A percentile compares a stretch with the other conserved stretches of the same genome.
Evolutionary conservation across 129 eudicot species (phyloP).

Genomic region (Saussurea involucrata): DNA sequence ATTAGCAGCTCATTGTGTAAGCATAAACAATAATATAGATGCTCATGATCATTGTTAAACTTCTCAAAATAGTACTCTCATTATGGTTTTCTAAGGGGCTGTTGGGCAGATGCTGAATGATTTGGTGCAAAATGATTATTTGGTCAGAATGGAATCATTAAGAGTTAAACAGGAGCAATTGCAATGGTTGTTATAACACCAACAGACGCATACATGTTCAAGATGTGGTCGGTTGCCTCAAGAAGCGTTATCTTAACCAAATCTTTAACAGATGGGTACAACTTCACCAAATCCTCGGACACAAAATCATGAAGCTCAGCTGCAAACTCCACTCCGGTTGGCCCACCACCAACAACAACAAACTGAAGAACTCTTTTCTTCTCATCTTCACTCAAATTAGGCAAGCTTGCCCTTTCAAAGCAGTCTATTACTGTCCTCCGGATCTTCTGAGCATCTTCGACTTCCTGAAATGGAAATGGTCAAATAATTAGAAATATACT

Average conservation of each 20-base stretch:
- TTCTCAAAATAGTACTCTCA: neutral
- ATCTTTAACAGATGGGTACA: conserved; percentile 72
- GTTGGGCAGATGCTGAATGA: neutral
- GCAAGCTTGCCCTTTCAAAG: conserved; percentile 79
- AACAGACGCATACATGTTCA: conserved; percentile 59
- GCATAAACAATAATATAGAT: neutral
- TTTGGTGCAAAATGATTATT: neutral
- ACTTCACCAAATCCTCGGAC: conserved; percentile 68
- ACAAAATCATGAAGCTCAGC: conserved; percentile 91
- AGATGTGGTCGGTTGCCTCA: conserved; percentile 82
- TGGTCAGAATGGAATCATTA: neutral
- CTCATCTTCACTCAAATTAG: conserved; percentile 75
- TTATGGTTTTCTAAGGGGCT: neutral
- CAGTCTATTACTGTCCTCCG: conserved; percentile 74
- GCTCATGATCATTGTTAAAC: neutral
- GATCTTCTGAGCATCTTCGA: conserved; percentile 90
- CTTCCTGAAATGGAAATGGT: conserved; percentile 53
- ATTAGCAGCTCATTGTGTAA: conserved; percentile 4
- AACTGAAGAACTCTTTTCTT: conserved; percentile 66
- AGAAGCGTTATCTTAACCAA: conserved; percentile 75
- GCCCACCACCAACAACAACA: conserved; percentile 94
- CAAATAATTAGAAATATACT: conserved; percentile 1
- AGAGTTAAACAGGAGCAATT: neutral
- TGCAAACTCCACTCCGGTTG: conserved; percentile 93
- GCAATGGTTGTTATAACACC: neutral